phyloP scores from a whole-genome alignment of 2,329 filamentous ascomycete species.

The Monilinia fructicola region DNA sequence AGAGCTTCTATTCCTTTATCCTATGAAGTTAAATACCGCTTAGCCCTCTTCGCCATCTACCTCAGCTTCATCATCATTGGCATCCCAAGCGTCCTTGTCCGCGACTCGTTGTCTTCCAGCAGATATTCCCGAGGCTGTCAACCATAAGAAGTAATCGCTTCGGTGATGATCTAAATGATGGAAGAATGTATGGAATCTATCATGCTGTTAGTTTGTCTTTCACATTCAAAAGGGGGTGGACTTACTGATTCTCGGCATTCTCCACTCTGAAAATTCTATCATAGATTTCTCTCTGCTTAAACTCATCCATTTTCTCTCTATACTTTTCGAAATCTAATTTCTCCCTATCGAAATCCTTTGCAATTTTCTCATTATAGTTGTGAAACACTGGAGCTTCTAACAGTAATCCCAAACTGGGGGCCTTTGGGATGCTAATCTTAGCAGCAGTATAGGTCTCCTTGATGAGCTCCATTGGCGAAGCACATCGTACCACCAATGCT shows the following conservation, averaged over 20 bases:
- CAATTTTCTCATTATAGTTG: slow-evolving; percentile 76
- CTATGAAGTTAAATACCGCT: neutral
- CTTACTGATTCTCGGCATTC: slow-evolving; percentile 81
- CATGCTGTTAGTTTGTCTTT: slow-evolving; percentile 10
- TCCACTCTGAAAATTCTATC: slow-evolving; percentile 87
- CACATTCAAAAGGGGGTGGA: neutral
- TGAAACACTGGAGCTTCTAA: slow-evolving; percentile 92
- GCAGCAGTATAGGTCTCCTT: slow-evolving; percentile 68
- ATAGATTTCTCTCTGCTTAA: slow-evolving; percentile 93
- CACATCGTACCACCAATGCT: slow-evolving; percentile 79
- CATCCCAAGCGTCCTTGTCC: slow-evolving; percentile 20
- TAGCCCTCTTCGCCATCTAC: slow-evolving; percentile 27
- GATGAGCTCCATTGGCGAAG: slow-evolving; percentile 70
- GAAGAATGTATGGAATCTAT: slow-evolving; percentile 74
- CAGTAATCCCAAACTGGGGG: slow-evolving; percentile 81
- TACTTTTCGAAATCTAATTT: slow-evolving; percentile 77
- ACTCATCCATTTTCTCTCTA: slow-evolving; percentile 76
- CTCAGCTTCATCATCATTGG: slow-evolving; percentile 26
- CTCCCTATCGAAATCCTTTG: slow-evolving; percentile 60
- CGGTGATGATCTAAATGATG: slow-evolving; percentile 76
- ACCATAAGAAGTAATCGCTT: slow-evolving; percentile 70
- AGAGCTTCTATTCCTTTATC: neutral
- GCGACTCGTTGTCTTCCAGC: slow-evolving; percentile 51
- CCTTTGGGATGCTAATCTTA: slow-evolving; percentile 88
- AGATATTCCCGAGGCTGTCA: slow-evolving; percentile 66